Evolutionary conservation across 2,329 filamentous ascomycete species (phyloP), one percentile per base, ranked within the genome.

Genomic region (Corinectria fuckeliana): DNA sequence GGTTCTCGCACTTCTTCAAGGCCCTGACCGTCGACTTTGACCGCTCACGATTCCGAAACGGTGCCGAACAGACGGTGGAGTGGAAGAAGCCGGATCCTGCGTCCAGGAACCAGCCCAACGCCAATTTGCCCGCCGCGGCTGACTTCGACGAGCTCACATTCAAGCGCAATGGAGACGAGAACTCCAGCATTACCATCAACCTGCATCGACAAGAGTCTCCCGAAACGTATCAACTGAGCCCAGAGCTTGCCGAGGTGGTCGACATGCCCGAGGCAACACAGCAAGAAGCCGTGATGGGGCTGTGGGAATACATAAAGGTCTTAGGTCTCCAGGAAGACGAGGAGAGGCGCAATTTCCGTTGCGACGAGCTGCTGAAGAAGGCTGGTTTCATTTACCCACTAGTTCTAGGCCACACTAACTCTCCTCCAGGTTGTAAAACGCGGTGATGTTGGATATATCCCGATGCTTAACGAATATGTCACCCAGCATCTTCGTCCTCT

Each of bases 61-160:
- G 79, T 13, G 75, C 78, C 13, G 85, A 88, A 52, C 83, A 85
- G 62, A 80, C 73, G 44, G 82, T 98, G 34, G 92, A 93, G 72
- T 99, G 95, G 95, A 92, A 91, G 74, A 96, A 95, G 73, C 90
- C 92, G 4, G 87, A 78, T 61, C 80, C 72, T n/a, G 79, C 81
- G 64, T 75, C 83, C 1, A 77, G 86, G 36, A 84, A 83, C 51
- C 71, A 75, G 9, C 70, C 82, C n/a, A 62, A 58, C 18, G 58
- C 65, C 16, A 65, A 50, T 26, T 58, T 69, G 25, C 83, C 88
- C 6, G 81, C 88, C 28, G 87, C 87, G 28, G 85, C 88, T 42
- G 92, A 96, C 71, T 97, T 98, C 71, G 95, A 97, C 77, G 90
- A 91, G 72, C 81, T 99, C 42, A 90, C 93, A 41, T 98, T 99